A percentile compares a stretch with the other conserved stretches of the same genome.
Evolutionary conservation across 2,329 filamentous ascomycete genomes (phyloP).

Genomic region (Cladosporium sp.): DNA sequence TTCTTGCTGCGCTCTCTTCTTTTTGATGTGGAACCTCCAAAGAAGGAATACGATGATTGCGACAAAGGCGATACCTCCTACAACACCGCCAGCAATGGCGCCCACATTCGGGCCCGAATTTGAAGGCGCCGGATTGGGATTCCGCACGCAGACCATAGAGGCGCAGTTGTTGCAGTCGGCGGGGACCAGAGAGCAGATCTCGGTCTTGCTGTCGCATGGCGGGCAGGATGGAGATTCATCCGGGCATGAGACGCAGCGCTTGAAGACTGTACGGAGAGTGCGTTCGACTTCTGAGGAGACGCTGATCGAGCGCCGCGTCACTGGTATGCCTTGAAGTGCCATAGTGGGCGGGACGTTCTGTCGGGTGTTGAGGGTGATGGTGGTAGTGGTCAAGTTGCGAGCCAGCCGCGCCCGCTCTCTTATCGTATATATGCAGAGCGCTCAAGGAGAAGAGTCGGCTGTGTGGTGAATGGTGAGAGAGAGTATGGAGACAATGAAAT

Average conservation of each 20-base stretch:
- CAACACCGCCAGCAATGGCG: slow-evolving; percentile 84
- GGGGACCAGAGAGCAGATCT: slow-evolving; percentile 57
- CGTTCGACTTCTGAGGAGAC: slow-evolving; percentile 19
- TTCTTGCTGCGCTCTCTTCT: slow-evolving; percentile 59
- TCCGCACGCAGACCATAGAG: slow-evolving; percentile 50
- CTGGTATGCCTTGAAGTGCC: background rate
- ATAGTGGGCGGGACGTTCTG: background rate
- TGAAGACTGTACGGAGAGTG: slow-evolving; percentile 41
- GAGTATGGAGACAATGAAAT: background rate
- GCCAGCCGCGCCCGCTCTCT: slow-evolving; percentile 10
- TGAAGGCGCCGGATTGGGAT: slow-evolving; percentile 33
- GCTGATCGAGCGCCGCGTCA: slow-evolving; percentile 6
- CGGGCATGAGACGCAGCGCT: slow-evolving; percentile 57
- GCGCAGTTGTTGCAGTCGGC: slow-evolving; percentile 58
- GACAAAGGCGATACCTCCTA: slow-evolving; percentile 75
- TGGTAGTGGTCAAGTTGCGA: background rate
- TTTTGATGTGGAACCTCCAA: slow-evolving; percentile 84
- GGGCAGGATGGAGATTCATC: slow-evolving; percentile 52
- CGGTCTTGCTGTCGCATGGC: slow-evolving; percentile 45
- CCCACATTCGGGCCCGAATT: slow-evolving; percentile 61
- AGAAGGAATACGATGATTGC: slow-evolving; percentile 72
- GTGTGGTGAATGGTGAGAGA: background rate
- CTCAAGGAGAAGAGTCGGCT: background rate
- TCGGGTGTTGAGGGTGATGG: background rate
- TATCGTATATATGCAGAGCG: background rate